These are phyloP conservation scores for Emericellopsis atlantica DNA, from an alignment of 2,329 filamentous ascomycete species.

Conservation along the genomic window DNA sequence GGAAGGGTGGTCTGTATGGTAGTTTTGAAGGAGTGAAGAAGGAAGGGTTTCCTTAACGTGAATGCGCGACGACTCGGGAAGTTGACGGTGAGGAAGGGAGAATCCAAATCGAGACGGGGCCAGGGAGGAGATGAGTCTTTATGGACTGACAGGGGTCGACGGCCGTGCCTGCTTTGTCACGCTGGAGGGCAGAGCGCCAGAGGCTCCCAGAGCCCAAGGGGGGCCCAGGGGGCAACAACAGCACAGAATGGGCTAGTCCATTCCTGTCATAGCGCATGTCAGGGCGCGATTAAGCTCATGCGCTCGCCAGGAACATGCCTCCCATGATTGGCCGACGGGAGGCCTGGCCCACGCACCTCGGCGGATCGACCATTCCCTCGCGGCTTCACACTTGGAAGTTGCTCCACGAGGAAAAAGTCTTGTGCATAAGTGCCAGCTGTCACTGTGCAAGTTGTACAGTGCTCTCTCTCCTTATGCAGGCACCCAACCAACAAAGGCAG, in stretches of 20 bases:
- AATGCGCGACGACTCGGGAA: not conserved
- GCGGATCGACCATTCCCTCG: not conserved
- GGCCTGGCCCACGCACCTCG: not conserved
- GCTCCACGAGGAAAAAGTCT: not conserved
- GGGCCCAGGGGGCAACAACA: too few relatives aligned
- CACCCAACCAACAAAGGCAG: too few relatives aligned
- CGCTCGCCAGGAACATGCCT: not conserved
- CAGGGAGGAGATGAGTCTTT: too few relatives aligned
- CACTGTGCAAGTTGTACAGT: not conserved
- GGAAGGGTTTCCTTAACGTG: constrained; percentile 1
- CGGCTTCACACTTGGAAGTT: not conserved
- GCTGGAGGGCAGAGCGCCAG: too few relatives aligned
- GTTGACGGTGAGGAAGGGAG: constrained; percentile 1
- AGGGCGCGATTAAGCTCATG: constrained; percentile 3
- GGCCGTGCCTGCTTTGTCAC: too few relatives aligned
- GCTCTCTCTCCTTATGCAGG: not conserved
- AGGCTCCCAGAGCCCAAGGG: too few relatives aligned
- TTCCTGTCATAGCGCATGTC: not conserved
- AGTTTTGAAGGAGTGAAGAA: not conserved
- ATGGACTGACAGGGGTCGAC: too few relatives aligned
- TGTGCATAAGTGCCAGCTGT: not conserved
- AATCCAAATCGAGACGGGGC: constrained; percentile 1
- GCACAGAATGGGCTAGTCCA: too few relatives aligned
- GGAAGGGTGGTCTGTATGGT: not conserved
- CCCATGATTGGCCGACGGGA: not conserved